These are phyloP conservation scores for Eucalyptus erythrocorys DNA, from an alignment of 345 rosid genomes.

Conservation along the genomic window DNA sequence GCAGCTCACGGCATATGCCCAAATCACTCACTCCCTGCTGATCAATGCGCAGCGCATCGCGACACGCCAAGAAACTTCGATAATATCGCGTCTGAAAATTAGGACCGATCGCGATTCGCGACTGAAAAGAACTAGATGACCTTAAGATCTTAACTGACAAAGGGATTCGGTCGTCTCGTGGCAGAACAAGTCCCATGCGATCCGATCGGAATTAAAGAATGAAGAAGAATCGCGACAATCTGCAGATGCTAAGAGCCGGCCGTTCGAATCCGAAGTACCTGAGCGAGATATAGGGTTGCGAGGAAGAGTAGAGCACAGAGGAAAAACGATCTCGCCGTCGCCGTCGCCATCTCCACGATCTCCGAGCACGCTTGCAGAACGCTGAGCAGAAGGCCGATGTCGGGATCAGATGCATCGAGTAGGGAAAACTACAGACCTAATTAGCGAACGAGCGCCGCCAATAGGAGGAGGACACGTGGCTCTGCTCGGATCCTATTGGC, in stretches of 20 bases:
- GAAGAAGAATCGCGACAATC: neutral
- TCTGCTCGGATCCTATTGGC: neutral
- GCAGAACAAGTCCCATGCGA: neutral
- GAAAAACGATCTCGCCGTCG: slow-evolving; percentile 34
- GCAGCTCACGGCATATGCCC: neutral
- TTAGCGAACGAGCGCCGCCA: neutral
- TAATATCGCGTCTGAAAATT: neutral
- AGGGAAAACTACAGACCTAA: neutral
- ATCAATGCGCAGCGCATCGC: neutral
- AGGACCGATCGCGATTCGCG: neutral
- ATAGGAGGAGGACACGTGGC: neutral
- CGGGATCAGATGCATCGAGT: neutral
- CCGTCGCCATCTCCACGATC: neutral
- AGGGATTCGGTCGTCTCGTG: neutral
- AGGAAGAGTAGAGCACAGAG: slow-evolving; percentile 24
- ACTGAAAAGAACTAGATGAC: neutral
- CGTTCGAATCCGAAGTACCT: slow-evolving; percentile 21
- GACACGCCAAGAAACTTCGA: neutral
- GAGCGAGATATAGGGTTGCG: slow-evolving; percentile 27
- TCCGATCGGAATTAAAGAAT: neutral
- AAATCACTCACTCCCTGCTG: neutral
- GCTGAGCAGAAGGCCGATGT: neutral
- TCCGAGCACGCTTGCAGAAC: neutral
- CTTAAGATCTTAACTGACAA: neutral
- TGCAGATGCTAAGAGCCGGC: neutral